Evolutionary conservation across 2,329 filamentous ascomycete genomes (phyloP).

Genomic region (Huntiella decipiens): DNA sequence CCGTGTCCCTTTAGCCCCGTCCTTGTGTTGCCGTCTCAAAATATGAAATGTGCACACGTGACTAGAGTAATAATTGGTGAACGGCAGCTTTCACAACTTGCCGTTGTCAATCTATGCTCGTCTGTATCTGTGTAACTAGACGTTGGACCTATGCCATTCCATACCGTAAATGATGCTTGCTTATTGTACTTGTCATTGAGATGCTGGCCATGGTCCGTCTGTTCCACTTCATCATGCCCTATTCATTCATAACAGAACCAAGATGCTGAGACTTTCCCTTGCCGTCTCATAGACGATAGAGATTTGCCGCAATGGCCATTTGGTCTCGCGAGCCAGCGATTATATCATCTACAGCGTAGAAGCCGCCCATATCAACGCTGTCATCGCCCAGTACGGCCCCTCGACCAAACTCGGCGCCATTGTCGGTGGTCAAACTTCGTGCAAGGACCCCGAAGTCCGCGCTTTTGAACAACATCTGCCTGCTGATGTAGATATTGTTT

Average conservation of each 20-base stretch:
- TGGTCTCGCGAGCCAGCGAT: constrained; percentile 90
- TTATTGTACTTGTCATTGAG: no score
- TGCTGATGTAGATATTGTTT: constrained; percentile 75
- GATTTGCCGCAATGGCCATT: constrained; percentile 84
- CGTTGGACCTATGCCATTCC: no score
- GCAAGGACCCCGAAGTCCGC: constrained; percentile 88
- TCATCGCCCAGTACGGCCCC: constrained; percentile 77
- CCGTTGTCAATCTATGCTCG: no score
- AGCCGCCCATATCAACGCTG: constrained; percentile 70
- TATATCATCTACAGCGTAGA: constrained; percentile 99
- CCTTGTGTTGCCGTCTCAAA: no score
- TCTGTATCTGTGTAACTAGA: no score
- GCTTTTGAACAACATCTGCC: constrained; percentile 85
- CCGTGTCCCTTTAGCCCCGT: constrained; percentile 13
- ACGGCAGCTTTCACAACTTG: no score
- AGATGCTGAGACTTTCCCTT: constrained; percentile 28
- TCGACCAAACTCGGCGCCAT: constrained; percentile 92
- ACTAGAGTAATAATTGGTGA: no score
- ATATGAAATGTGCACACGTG: no score
- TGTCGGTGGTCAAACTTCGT: constrained; percentile 93
- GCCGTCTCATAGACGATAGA: constrained; percentile 47
- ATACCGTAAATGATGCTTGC: constrained; percentile 9
- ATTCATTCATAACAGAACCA: constrained; percentile 12
- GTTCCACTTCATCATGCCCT: no score
- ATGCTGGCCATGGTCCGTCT: no score